These are phyloP conservation scores for Stachybotrys chartarum DNA, from an alignment of 2,329 filamentous ascomycete species.

Conservation along the genomic window DNA sequence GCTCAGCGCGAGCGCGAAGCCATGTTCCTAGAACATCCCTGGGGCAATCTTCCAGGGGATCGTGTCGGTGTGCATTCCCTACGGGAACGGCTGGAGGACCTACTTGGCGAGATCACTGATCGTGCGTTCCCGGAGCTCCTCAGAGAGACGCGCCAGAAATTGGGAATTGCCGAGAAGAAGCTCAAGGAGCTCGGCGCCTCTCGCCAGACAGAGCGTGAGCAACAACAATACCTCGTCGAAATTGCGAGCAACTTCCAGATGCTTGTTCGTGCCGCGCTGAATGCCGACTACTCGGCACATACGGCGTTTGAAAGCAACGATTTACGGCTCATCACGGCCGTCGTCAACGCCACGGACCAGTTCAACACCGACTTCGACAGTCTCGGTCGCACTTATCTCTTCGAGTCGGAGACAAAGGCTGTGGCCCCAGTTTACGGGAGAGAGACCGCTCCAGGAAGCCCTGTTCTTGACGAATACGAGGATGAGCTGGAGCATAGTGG, in stretches of 20 bases:
- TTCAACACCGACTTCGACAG: slow-evolving; percentile 22
- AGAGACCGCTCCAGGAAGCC: neutral
- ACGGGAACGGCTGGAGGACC: slow-evolving; percentile 22
- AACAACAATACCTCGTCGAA: slow-evolving; percentile 26
- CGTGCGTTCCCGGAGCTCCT: slow-evolving; percentile 28
- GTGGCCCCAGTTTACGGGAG: neutral
- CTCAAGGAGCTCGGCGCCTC: slow-evolving; percentile 23
- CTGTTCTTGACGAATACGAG: neutral
- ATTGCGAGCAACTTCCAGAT: slow-evolving; percentile 22
- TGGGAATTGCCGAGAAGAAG: slow-evolving; percentile 3
- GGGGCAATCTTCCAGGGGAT: slow-evolving; percentile 25
- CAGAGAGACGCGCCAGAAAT: slow-evolving; percentile 15
- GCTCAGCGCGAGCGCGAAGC: slow-evolving; percentile 22
- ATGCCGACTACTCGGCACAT: slow-evolving; percentile 25
- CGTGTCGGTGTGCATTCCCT: slow-evolving; percentile 26
- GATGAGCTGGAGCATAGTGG: neutral
- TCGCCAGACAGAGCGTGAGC: slow-evolving; percentile 16
- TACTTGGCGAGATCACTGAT: slow-evolving; percentile 34
- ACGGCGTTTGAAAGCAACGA: slow-evolving; percentile 17
- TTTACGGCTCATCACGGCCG: slow-evolving; percentile 28
- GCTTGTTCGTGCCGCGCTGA: slow-evolving; percentile 20
- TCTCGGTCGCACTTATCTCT: slow-evolving; percentile 4
- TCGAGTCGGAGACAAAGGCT: neutral
- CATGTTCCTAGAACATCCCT: slow-evolving; percentile 27
- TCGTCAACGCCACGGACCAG: slow-evolving; percentile 27